A percentile compares a stretch with the other conserved stretches of the same genome.
Conservation (phyloP, 73 alveolate genomes). For the Tetrahymena malaccensis region DNA sequence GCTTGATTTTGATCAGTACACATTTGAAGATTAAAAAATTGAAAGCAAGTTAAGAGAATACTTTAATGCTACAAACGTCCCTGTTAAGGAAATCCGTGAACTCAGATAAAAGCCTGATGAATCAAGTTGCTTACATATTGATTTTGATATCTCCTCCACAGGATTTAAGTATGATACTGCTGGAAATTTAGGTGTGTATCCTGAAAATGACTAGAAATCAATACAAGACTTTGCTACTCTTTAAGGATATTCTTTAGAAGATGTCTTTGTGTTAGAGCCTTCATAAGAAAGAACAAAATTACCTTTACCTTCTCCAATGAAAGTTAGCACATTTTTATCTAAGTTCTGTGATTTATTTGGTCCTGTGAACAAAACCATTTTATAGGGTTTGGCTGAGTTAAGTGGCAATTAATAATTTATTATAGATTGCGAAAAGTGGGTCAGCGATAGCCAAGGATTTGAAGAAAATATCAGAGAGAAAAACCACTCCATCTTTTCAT, state of each 20-base stretch:
- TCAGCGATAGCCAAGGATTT: neutral
- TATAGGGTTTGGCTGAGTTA: slow-evolving; percentile 35
- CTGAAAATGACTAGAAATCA: slow-evolving; percentile 43
- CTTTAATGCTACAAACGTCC: slow-evolving; percentile 29
- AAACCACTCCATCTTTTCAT: slow-evolving; percentile 43
- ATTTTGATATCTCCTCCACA: slow-evolving; percentile 10
- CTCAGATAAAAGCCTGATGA: slow-evolving; percentile 41
- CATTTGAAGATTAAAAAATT: neutral
- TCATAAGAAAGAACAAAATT: slow-evolving; percentile 28
- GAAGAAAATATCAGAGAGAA: neutral
- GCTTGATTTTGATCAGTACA: neutral
- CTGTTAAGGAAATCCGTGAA: slow-evolving; percentile 55
- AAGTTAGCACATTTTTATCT: slow-evolving; percentile 50
- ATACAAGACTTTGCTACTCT: slow-evolving; percentile 43
- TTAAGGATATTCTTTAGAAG: slow-evolving; percentile 31
- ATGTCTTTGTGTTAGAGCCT: slow-evolving; percentile 14
- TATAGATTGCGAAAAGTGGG: slow-evolving; percentile 8
- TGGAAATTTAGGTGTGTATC: slow-evolving; percentile 60
- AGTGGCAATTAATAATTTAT: slow-evolving; percentile 37
- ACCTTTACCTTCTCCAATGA: slow-evolving; percentile 58
- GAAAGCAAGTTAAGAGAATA: neutral
- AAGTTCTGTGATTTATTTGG: slow-evolving; percentile 64
- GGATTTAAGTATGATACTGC: slow-evolving; percentile 49
- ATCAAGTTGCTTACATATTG: slow-evolving; percentile 51
- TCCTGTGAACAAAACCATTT: slow-evolving; percentile 42